Base-by-base conservation (phyloP, 192 early-diverging fungal species). In the Umbelopsis ramanniana region DNA sequence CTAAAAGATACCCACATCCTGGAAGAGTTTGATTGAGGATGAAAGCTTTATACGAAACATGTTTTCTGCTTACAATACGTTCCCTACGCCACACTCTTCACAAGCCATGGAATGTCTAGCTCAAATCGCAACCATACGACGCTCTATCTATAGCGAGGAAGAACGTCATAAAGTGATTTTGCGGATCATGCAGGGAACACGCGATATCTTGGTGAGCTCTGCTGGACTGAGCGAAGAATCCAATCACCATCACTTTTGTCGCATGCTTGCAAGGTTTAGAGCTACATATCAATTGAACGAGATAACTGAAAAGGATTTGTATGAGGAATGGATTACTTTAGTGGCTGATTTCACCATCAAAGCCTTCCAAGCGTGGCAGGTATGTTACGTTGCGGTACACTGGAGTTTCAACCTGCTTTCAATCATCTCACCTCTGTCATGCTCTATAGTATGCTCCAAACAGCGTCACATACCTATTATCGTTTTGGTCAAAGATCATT, bases 401-500 rank as follows among this genome's bases (percentile, higher is more conserved):
- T 29, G 29, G 29, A 2, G 3, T 3, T 2, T 3, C 29, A 29
- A 3, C 29, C 29, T 29, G 29, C 29, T 29, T 29, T 29, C 29
- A 29, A 29, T 29, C 1, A 29, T 29, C 29, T 29, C 29, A 29
- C 29, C 29, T 2, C 3, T 29, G 29, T 3, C 29, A 29, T 29
- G 29, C 29, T 29, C 29, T 29, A 29, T 26, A 90, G 86, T 92
- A 87, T 83, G 86, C 91, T 50, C 85, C 93, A 40, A 89, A 93
- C 76, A 91, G 88, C 76, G 78, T 93, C 0, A 81, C 84, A 38
- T 94, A 94, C 68, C 72, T 96, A 38, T 78, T 96, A 69, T 88
- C 86, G 11, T 97, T 97, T 74, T 97, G 95, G 95, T 89, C 92
- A 24, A 94, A 93, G 77, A 91, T 95, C 63, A 82, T 87, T 19